These are phyloP conservation scores for Vitis hybrid DNA, from an alignment of 177 flowering plant genomes.

Conservation along the genomic window DNA sequence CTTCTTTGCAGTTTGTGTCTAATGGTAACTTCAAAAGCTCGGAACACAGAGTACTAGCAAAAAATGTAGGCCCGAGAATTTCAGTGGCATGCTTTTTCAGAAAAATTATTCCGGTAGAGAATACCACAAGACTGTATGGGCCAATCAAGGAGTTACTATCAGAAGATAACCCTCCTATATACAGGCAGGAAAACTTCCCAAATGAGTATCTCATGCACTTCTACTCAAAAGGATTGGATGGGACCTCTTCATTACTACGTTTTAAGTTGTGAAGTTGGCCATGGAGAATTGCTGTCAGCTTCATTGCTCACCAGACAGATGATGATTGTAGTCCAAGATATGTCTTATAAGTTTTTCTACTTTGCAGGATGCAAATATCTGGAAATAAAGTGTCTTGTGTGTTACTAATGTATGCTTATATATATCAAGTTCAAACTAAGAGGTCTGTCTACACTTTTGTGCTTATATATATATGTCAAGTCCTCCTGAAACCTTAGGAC, in stretches of 20 bases:
- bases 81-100: constrained; percentile 46
- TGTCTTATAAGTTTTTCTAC: too few relatives aligned
- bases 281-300: not conserved
- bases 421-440: too few relatives aligned
- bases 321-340: too few relatives aligned
- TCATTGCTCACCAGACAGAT: not conserved
- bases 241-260: constrained; percentile 21
- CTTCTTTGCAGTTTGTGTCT: constrained; percentile 26
- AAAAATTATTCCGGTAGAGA: not conserved
- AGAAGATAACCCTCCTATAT: constrained; percentile 42
- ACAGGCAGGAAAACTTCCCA: constrained; percentile 23
- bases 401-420: too few relatives aligned
- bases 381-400: too few relatives aligned
- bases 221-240: constrained; percentile 26
- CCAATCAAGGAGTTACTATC: constrained; percentile 55
- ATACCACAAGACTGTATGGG: constrained; percentile 25
- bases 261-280: constrained; percentile 23
- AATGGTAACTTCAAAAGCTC: constrained; percentile 37
- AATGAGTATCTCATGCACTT: constrained; percentile 20
- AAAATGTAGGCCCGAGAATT: constrained; percentile 34
- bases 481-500: too few relatives aligned
- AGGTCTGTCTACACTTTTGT: too few relatives aligned
- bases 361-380: too few relatives aligned
- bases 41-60: constrained; percentile 41
- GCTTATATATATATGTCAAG: too few relatives aligned